Conservation (phyloP, 177 flowering plant genomes). For the Vitis hybrid region DNA sequence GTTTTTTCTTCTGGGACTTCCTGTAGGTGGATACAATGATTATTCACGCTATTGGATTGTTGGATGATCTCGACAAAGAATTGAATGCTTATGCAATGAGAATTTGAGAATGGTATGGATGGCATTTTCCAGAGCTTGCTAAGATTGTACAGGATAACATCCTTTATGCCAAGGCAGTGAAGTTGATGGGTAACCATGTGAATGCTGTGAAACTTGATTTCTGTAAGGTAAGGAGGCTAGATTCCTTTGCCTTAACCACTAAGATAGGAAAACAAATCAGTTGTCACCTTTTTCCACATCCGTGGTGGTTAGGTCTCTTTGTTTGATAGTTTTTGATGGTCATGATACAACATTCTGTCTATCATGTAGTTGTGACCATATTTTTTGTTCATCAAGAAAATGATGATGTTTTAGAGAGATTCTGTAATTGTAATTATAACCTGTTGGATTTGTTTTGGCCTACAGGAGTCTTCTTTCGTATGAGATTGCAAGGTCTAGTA, state of each 20-base stretch:
- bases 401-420: too few relatives aligned
- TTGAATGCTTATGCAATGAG: conserved; percentile 97
- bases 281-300: too few relatives aligned
- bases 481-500: too few relatives aligned
- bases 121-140: conserved; percentile 98
- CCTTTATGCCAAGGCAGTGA: conserved; percentile 83
- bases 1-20: neutral
- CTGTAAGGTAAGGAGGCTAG: conserved; percentile 51
- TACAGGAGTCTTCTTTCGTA: too few relatives aligned
- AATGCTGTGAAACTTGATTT: conserved; percentile 88
- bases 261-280: too few relatives aligned
- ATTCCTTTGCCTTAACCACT: too few relatives aligned
- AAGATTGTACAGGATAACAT: conserved; percentile 90
- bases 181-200: conserved; percentile 78
- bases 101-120: conserved; percentile 97
- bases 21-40: conserved; percentile 94
- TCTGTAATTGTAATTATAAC: conserved; percentile 23
- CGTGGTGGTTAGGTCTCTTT: too few relatives aligned
- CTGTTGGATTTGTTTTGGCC: conserved; percentile 27
- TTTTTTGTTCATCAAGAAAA: too few relatives aligned
- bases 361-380: too few relatives aligned
- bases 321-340: neutral
- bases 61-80: conserved; percentile 99
- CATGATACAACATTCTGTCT: too few relatives aligned
- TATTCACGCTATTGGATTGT: conserved; percentile 91